These are phyloP conservation scores for Capsicum pubescens DNA, from an alignment of 257 asterid genomes.

Conservation along the genomic window DNA sequence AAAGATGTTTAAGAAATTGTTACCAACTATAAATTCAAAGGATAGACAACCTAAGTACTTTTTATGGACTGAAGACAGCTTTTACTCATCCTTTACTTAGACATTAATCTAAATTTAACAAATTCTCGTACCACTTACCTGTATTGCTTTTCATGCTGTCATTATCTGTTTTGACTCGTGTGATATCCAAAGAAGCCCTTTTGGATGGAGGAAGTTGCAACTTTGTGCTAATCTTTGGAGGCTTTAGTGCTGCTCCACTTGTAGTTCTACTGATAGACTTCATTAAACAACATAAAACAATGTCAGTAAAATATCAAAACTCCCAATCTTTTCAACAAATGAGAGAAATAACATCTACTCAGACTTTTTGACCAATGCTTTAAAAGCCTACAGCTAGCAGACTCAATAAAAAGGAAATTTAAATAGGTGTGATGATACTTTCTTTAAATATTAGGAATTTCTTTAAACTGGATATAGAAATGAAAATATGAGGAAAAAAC, in stretches of 20 bases:
- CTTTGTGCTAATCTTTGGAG: conserved; percentile 54
- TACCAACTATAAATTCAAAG: neutral
- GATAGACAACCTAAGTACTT: neutral
- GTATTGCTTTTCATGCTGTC: conserved; percentile 55
- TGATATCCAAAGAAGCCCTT: conserved; percentile 58
- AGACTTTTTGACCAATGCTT: neutral
- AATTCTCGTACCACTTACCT: conserved; percentile 33
- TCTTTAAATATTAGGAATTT: neutral
- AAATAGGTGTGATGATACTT: neutral
- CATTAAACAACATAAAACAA: conserved; percentile 36
- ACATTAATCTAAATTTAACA: neutral
- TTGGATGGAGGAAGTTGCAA: conserved; percentile 54
- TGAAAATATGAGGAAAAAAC: neutral
- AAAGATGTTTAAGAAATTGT: neutral
- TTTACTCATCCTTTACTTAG: neutral
- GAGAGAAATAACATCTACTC: neutral
- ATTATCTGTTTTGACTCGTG: conserved; percentile 54
- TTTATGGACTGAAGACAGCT: conserved; percentile 6
- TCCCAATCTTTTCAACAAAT: conserved; percentile 13
- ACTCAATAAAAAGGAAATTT: neutral
- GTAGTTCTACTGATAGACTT: conserved; percentile 50
- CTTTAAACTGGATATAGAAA: neutral
- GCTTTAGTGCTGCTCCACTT: conserved; percentile 48
- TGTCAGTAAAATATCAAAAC: conserved; percentile 33
- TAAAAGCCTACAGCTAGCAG: neutral